A percentile compares a stretch with the other conserved stretches of the same genome.
Evolutionary conservation across 768 basidiomycete genomes (phyloP).

Genomic region (Boletus fagicola): DNA sequence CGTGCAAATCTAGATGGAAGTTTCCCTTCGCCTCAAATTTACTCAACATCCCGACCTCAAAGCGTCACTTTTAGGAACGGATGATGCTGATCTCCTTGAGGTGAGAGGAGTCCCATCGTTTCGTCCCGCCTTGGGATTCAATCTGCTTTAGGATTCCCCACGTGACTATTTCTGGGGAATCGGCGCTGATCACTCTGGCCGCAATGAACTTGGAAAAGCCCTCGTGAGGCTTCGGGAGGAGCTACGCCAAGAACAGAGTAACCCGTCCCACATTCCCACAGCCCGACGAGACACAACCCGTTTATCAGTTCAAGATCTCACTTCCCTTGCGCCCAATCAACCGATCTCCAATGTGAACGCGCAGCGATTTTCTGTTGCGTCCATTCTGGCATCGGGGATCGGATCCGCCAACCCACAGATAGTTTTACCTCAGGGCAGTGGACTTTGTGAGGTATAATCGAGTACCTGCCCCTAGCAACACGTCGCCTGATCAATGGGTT

Average conservation of each 20-base stretch:
- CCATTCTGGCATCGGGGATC: background rate
- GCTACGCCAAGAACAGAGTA: slow-evolving; percentile 39
- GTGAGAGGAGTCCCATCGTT: slow-evolving; percentile 33
- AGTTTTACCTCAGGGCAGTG: slow-evolving; percentile 8
- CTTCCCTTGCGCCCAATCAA: slow-evolving; percentile 19
- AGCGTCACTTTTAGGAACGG: slow-evolving; percentile 60
- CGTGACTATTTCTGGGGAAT: slow-evolving; percentile 80
- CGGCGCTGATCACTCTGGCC: slow-evolving; percentile 61
- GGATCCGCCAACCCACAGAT: slow-evolving; percentile 1
- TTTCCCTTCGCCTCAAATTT: slow-evolving; percentile 64
- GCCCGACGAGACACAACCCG: slow-evolving; percentile 30
- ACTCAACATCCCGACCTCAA: slow-evolving; percentile 63
- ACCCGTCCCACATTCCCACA: slow-evolving; percentile 28
- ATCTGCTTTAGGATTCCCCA: slow-evolving; percentile 54
- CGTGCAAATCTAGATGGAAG: slow-evolving; percentile 55
- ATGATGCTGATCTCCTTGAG: slow-evolving; percentile 67
- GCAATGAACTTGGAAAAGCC: slow-evolving; percentile 73
- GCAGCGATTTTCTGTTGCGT: slow-evolving; percentile 7
- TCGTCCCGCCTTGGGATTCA: background rate
- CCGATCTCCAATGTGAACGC: background rate
- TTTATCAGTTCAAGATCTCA: slow-evolving; percentile 33
- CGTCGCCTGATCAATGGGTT: slow-evolving; percentile 9
- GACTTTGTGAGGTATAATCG: slow-evolving; percentile 32
- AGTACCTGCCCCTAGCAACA: background rate
- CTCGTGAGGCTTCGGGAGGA: slow-evolving; percentile 59